Evolutionary conservation across 2,329 filamentous ascomycete species (phyloP), one percentile per base, ranked within the genome.

Genomic region (Whalleya microplaca): DNA sequence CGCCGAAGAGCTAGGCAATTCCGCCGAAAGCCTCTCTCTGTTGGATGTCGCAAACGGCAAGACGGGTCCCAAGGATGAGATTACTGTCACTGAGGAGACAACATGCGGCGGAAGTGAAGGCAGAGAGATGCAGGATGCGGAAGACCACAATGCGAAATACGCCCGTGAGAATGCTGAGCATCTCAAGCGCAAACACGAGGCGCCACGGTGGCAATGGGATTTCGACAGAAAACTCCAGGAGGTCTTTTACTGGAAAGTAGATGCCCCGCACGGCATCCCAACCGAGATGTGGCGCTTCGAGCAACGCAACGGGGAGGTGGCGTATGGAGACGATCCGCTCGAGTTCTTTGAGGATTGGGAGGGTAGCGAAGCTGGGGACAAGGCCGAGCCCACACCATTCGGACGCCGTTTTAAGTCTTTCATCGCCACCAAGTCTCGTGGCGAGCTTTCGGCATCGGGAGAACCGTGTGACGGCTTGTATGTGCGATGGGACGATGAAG

Each of bases 271-370:
- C 23, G 23, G 23, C 23, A 9, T 27, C 3, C 45, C 21, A 14
- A 47, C 45, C 18, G 10, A 32, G n/a, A 37, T 47, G 27, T 47
- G 45, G 45, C 27, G 27, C 7, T 47, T 47, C 45, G 23, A 32
- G 45, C 45, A 47, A 20, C 45, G 45, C 21, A 47, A 47, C 45
- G 45, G 45, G 6, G 45, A 47, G 27, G 45, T 47, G 2, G 45
- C 45, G 23, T 47, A 32, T n/a, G 45, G 45, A 8, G 23, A 37
- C 23, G 45, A 47, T 5, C 45, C 45, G 14, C 27, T 47, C 14
- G 45, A 47, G 27, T 47, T 47, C 23, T 47, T 16, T 21, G 45
- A 47, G 45, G 45, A 47, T n/a, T 47, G 45, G 45, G 45, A 47
- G 32, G 45, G 45, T 3, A 32, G 23, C 45, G 19, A 47, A 14